A percentile compares a stretch with the other conserved stretches of the same genome.
These are phyloP conservation scores for Solanum chacoense DNA, from an alignment of 305 asterid genomes.

Conservation along the genomic window DNA sequence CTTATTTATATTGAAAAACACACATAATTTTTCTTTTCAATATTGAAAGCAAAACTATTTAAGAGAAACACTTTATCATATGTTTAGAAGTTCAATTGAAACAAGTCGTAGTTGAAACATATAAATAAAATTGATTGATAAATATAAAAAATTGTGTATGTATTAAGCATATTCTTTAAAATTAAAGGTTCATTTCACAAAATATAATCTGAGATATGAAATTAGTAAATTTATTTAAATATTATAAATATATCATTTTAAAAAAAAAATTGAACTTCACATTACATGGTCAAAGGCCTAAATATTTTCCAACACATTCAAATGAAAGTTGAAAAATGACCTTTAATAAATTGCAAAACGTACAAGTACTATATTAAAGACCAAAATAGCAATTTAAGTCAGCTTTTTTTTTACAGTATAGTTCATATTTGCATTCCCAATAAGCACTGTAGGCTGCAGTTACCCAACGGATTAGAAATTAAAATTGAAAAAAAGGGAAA, in stretches of 20 bases:
- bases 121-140: neutral
- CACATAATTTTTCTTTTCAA: neutral
- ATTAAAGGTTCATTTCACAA: neutral
- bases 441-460: neutral
- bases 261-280: neutral
- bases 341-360: neutral
- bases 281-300: neutral
- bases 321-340: neutral
- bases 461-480: slow-evolving; percentile 10
- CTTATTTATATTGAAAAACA: neutral
- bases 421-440: slow-evolving; percentile 1
- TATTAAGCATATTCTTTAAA: neutral
- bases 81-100: neutral
- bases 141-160: neutral
- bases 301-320: neutral
- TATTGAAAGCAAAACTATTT: neutral
- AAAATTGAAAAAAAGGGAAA: neutral
- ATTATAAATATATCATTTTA: neutral
- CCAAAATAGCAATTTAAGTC: neutral
- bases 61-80: neutral
- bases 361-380: neutral
- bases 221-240: neutral
- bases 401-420: neutral
- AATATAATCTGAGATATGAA: neutral
- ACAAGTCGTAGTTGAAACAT: neutral